A percentile compares a stretch with the other conserved stretches of the same genome.
Evolutionary conservation across 2,329 filamentous ascomycete species (phyloP).

Genomic region (Ophiocordyceps sinensis): DNA sequence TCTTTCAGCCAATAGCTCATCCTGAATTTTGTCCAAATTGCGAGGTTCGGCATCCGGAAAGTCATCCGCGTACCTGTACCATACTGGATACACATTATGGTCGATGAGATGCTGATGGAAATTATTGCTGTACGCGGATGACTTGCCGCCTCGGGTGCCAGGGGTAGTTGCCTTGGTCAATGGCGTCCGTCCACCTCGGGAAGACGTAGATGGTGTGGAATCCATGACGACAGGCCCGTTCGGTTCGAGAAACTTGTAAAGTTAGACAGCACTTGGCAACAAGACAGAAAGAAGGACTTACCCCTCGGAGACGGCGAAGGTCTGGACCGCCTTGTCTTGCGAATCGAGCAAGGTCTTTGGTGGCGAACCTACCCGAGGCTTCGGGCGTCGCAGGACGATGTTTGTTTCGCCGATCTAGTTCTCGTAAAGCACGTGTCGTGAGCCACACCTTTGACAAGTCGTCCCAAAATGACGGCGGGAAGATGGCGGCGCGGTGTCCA

Average conservation of each 20-base stretch:
- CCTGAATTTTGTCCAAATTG: neutral
- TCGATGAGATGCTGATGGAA: neutral
- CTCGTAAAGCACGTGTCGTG: neutral
- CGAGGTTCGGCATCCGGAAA: neutral
- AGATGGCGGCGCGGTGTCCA: no score
- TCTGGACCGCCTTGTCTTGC: neutral
- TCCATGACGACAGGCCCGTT: no score
- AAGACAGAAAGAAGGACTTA: neutral
- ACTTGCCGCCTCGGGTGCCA: neutral
- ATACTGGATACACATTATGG: constrained; percentile 11
- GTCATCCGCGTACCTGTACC: neutral
- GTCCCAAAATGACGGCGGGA: neutral
- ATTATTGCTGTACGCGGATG: neutral
- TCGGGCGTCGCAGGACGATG: neutral
- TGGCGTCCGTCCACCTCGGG: constrained; percentile 1
- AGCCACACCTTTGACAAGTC: neutral
- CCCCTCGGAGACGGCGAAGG: neutral
- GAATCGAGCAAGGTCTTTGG: neutral
- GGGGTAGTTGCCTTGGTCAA: neutral
- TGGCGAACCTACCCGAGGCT: no score
- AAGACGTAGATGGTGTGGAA: neutral
- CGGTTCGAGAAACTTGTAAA: no score
- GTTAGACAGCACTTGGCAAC: no score
- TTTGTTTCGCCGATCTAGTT: neutral
- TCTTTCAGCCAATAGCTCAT: neutral